Percentiles rank a stretch among this genome's conserved stretches.
Conservation (phyloP, 345 rosid species). For the Tarenaya hassleriana region DNA sequence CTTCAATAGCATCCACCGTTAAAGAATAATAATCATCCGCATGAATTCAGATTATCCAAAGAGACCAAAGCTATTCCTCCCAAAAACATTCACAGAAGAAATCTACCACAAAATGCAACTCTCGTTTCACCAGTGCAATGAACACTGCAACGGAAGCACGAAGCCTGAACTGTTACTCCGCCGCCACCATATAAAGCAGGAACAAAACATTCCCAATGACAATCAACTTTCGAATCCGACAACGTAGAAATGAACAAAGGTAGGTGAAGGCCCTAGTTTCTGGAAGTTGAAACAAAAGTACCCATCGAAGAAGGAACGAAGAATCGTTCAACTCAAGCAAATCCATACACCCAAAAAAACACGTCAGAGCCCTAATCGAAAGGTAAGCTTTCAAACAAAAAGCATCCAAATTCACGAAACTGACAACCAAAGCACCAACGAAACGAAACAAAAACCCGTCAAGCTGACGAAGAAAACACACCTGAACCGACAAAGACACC, state of each 20-base stretch:
- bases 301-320: not conserved
- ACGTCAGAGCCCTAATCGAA: conserved; percentile 23
- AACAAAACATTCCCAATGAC: not conserved
- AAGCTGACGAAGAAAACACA: conserved; percentile 2
- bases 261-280: too few relatives aligned
- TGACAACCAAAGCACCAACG: conserved; percentile 4
- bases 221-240: not conserved
- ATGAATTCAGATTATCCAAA: too few relatives aligned
- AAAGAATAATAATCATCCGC: too few relatives aligned
- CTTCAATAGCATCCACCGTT: too few relatives aligned
- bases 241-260: too few relatives aligned
- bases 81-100: not conserved
- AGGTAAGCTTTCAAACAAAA: conserved; percentile 18
- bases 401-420: conserved; percentile 11
- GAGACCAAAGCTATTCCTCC: not conserved
- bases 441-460: not conserved
- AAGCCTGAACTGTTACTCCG: not conserved
- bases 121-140: conserved; percentile 1
- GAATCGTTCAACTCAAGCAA: not conserved
- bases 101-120: not conserved
- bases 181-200: not conserved
- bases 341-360: conserved; percentile 10
- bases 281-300: too few relatives aligned
- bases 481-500: conserved; percentile 7
- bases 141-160: not conserved